These are phyloP conservation scores for Scortechinia acanthostroma DNA, from an alignment of 2,329 filamentous ascomycete genomes.

Conservation along the genomic window DNA sequence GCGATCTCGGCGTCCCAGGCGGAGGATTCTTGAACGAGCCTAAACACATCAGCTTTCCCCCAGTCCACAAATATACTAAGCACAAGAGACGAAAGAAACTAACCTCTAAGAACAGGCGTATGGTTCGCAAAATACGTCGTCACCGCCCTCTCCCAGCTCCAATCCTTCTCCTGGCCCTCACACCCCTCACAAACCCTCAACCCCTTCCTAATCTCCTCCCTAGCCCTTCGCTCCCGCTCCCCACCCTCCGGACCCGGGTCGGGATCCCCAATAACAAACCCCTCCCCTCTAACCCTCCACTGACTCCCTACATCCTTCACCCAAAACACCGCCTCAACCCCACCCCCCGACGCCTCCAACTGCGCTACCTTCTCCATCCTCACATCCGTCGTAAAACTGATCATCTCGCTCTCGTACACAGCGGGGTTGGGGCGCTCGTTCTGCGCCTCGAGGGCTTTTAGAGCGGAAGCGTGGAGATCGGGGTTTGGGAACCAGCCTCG, in stretches of 20 bases:
- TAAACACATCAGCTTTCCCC: no score
- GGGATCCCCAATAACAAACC: not conserved
- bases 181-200: not conserved
- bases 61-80: no score
- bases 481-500: not conserved
- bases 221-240: conserved; percentile 29
- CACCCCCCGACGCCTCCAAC: not conserved
- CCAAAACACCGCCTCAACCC: not conserved
- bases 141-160: not conserved
- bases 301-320: not conserved
- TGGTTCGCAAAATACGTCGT: conserved; percentile 2
- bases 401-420: not conserved
- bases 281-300: not conserved
- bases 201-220: conserved; percentile 12
- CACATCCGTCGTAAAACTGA: not conserved
- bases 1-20: not conserved
- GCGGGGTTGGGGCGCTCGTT: not conserved
- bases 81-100: not conserved
- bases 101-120: not conserved
- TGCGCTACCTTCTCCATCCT: not conserved
- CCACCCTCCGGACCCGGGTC: no score
- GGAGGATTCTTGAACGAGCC: conserved; percentile 1
- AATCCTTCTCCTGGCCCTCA: not conserved
- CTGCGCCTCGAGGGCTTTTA: not conserved
- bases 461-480: not conserved